Conservation (phyloP, 1,139 yeast genomes). For the Magnusiomyces magnusii region DNA sequence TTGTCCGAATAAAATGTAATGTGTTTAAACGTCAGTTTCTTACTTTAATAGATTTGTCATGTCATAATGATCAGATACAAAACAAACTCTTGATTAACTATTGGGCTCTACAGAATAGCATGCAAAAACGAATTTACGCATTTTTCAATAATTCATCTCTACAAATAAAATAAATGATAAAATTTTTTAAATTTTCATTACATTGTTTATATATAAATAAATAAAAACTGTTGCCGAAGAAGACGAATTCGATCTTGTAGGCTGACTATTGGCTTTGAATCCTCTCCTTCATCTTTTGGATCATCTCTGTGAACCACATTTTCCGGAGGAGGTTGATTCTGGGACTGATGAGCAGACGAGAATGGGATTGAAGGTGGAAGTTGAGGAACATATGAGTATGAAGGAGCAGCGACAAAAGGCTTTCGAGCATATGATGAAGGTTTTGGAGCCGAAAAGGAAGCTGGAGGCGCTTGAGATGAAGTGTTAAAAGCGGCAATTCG, state of each 20-base stretch:
- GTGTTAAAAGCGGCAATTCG: conserved; percentile 42
- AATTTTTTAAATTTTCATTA: too few species aligned
- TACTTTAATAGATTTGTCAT: too few species aligned
- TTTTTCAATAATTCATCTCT: too few species aligned
- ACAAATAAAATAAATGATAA: too few species aligned
- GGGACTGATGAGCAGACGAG: conserved; percentile 16
- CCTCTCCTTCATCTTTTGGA: conserved; percentile 35
- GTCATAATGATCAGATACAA: too few species aligned
- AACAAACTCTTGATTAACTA: too few species aligned
- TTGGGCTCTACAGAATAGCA: too few species aligned
- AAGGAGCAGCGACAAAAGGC: conserved; percentile 36
- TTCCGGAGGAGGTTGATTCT: conserved; percentile 21
- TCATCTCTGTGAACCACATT: conserved; percentile 13
- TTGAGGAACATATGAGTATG: conserved; percentile 37
- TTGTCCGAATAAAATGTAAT: too few species aligned
- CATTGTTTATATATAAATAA: too few species aligned
- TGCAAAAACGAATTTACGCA: too few species aligned
- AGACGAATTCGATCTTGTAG: conserved; percentile 80
- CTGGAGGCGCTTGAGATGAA: conserved; percentile 36
- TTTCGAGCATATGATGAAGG: conserved; percentile 35
- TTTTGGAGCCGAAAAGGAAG: conserved; percentile 26
- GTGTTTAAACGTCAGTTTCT: too few species aligned
- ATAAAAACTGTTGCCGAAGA: conserved; percentile 73
- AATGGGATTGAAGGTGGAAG: conserved; percentile 14
- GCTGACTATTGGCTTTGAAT: conserved; percentile 62